These are phyloP conservation scores for Lichtheimia hyalospora DNA, from an alignment of 371 early-diverging fungal genomes.

Conservation along the genomic window DNA sequence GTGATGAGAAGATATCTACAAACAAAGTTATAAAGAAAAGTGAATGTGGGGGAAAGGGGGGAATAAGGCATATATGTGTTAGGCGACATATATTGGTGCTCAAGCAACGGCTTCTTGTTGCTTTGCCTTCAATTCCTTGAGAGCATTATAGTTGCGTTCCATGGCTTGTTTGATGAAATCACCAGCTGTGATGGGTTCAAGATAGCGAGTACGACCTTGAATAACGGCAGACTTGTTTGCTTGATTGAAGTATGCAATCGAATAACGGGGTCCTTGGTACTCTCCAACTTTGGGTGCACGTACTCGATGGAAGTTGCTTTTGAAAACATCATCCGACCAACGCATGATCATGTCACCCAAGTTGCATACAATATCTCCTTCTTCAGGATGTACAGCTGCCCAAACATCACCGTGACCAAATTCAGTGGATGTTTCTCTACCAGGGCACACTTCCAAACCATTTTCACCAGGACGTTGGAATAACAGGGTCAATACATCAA, in stretches of 20 bases:
- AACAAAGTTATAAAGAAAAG: constrained; percentile 17
- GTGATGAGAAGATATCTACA: constrained; percentile 11
- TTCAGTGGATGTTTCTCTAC: constrained; percentile 29
- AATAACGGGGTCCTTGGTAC: constrained; percentile 35
- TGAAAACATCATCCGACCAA: constrained; percentile 32
- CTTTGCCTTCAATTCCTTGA: constrained; percentile 22
- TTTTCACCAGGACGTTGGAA: constrained; percentile 31
- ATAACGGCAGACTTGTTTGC: constrained; percentile 34
- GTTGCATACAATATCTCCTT: constrained; percentile 38
- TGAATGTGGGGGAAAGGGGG: neutral
- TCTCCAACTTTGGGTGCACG: constrained; percentile 32
- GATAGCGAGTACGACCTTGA: constrained; percentile 30
- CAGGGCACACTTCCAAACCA: constrained; percentile 34
- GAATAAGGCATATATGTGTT: neutral
- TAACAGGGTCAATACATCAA: constrained; percentile 30
- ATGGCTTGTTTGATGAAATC: constrained; percentile 31
- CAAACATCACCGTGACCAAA: constrained; percentile 32
- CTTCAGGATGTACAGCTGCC: constrained; percentile 27
- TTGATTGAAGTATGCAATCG: constrained; percentile 38
- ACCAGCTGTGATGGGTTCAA: constrained; percentile 34
- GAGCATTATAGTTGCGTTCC: constrained; percentile 31
- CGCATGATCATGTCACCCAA: constrained; percentile 41
- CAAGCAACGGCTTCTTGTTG: neutral
- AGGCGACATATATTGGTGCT: no score
- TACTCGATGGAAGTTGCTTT: constrained; percentile 35